These are phyloP conservation scores for Craspedostauros australis DNA, from an alignment of 108 stramenopile genomes.

Conservation along the genomic window DNA sequence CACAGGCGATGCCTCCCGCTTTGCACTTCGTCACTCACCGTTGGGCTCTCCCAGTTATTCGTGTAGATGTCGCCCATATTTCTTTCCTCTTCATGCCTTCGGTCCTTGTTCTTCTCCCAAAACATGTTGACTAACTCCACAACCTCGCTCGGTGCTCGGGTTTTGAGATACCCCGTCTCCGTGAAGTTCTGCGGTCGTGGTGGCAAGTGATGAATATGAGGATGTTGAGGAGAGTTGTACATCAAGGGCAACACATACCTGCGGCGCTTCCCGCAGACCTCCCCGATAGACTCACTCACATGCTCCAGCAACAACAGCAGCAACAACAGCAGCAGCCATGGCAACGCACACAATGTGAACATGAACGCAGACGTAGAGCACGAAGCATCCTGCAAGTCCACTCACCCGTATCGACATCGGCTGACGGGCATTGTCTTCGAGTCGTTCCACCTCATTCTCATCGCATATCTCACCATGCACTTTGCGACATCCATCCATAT, in stretches of 20 bases:
- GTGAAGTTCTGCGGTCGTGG: constrained; percentile 38
- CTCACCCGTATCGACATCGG: too few species aligned
- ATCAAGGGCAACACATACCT: background rate
- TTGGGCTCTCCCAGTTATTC: constrained; percentile 12
- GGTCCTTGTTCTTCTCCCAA: constrained; percentile 41
- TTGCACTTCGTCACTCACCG: too few species aligned
- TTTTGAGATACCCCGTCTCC: constrained; percentile 43
- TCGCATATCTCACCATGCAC: constrained; percentile 50
- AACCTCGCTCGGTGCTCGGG: constrained; percentile 31
- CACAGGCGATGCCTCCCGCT: too few species aligned
- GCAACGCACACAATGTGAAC: constrained; percentile 75
- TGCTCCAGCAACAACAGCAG: too few species aligned
- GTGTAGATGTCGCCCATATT: constrained; percentile 34
- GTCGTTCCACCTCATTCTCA: constrained; percentile 51
- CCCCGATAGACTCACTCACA: too few species aligned
- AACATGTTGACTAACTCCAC: constrained; percentile 27
- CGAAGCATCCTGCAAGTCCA: too few species aligned
- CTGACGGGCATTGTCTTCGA: constrained; percentile 68
- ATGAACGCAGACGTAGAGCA: too few species aligned
- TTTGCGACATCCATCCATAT: constrained; percentile 68
- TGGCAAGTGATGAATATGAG: background rate
- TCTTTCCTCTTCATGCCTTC: constrained; percentile 32
- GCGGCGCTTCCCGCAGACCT: background rate
- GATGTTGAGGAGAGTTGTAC: background rate
- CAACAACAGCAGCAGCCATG: too few species aligned